Base-by-base conservation (phyloP, 208 protist genomes). In the Leishmania amazonensis region DNA sequence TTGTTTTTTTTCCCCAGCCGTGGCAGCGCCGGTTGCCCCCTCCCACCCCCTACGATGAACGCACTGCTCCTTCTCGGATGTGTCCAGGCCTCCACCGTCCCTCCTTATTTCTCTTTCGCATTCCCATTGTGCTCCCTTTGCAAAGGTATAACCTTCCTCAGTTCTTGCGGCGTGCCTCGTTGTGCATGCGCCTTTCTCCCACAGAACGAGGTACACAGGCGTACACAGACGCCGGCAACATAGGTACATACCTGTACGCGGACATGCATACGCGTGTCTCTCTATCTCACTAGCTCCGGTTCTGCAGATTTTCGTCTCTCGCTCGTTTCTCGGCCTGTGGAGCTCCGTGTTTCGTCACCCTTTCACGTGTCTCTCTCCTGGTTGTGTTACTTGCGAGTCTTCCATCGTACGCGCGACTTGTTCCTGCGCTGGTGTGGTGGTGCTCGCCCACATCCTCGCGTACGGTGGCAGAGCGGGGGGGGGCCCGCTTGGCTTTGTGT, bases 181-280 rank as follows among this genome's bases (percentile, higher is more conserved):
- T 31, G 17, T 51, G 45, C 70, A 53, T 38, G 28, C 70, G 21
- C 53, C 17, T 8, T 31, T 49, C 19, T 40, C 21, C 24, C 42
- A 73, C 67, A 57, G 51, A 83, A 53, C 47, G 60, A 74, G 24
- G 49, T 7, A 38, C 76, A 57, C 64, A 45, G 24, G 28, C 38
- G 62, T 38, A 35, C 53, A 71, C 68, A 76, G 4, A 68, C 54
- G 65, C 70, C 67, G 35, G n/a, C 19, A 3, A 68, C 45, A 15
- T 58, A 17, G 19, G 51, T 19, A 4, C 31, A 58, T 53, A 53
- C 31, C 45, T 58, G 5, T 45, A 38, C 47, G 1, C 70, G 13
- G 40, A 74, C 28, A 74, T 38, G 11, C 28, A 19, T 31, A 35
- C 45, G 28, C 1, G 5, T n/a, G 24, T 31, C 24, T 31, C 57